These are phyloP conservation scores for Dorcoceras hygrometricum DNA, from an alignment of 257 asterid species.

Conservation along the genomic window DNA sequence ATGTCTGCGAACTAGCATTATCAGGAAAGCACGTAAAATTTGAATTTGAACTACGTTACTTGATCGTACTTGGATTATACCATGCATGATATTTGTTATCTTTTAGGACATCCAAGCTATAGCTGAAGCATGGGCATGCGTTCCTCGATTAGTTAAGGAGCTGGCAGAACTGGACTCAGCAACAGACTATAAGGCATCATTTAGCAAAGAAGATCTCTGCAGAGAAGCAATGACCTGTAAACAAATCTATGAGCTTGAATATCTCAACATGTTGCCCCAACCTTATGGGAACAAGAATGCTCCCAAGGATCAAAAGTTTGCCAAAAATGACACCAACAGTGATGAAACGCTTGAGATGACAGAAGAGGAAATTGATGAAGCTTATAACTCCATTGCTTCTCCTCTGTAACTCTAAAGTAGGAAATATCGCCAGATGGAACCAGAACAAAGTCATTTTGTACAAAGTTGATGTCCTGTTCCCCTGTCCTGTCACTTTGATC, in stretches of 20 bases:
- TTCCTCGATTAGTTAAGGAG: constrained; percentile 79
- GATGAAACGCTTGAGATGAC: constrained; percentile 94
- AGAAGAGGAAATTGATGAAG: constrained; percentile 84
- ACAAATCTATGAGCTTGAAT: constrained; percentile 69
- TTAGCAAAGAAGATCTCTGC: constrained; percentile 53
- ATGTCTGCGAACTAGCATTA: too few species aligned
- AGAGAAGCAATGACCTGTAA: constrained; percentile 63
- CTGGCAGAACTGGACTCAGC: constrained; percentile 43
- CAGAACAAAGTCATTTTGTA: not conserved
- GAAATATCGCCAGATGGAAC: not conserved
- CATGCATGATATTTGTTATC: not conserved
- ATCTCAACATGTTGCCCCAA: constrained; percentile 36
- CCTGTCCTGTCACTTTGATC: too few species aligned
- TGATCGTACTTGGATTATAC: not conserved
- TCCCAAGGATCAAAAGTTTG: constrained; percentile 21
- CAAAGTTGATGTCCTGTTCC: too few species aligned
- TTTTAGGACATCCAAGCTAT: constrained; percentile 49
- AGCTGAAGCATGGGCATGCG: constrained; percentile 79
- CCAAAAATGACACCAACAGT: constrained; percentile 42
- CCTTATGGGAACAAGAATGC: constrained; percentile 27
- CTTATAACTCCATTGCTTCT: constrained; percentile 46
- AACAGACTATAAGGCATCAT: constrained; percentile 22
- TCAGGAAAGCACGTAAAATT: too few species aligned
- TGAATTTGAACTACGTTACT: too few species aligned
- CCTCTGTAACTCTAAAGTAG: constrained; percentile 26